phyloP scores from a whole-genome alignment of 208 protist genomes.

The Trypanosoma avium region DNA sequence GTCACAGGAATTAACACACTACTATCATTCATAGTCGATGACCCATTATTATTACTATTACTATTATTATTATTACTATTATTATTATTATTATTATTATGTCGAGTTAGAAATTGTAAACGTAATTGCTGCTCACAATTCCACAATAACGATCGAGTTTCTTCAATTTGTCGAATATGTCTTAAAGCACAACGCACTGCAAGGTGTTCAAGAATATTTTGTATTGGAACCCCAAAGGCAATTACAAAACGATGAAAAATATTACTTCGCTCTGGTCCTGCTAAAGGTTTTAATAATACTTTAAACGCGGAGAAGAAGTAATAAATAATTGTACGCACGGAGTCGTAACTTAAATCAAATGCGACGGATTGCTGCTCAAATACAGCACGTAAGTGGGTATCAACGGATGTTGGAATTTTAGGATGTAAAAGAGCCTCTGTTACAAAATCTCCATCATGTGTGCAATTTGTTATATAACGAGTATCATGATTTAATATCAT shows the following conservation, averaged over 20 bases:
- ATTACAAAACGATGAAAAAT: slow-evolving; percentile 65
- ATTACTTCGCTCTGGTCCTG: slow-evolving; percentile 62
- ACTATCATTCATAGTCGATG: too few relatives aligned
- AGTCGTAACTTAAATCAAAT: slow-evolving; percentile 72
- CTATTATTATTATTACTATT: too few relatives aligned
- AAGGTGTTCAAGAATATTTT: slow-evolving; percentile 66
- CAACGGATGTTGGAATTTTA: slow-evolving; percentile 40
- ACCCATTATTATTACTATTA: too few relatives aligned
- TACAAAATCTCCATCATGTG: slow-evolving; percentile 34
- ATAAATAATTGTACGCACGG: slow-evolving; percentile 69
- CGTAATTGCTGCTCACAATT: slow-evolving; percentile 31
- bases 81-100: too few relatives aligned
- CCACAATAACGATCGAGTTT: slow-evolving; percentile 50
- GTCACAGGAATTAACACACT: too few relatives aligned
- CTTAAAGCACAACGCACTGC: slow-evolving; percentile 74
- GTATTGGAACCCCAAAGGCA: slow-evolving; percentile 65
- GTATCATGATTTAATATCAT: too few relatives aligned
- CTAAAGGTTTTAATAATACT: slow-evolving; percentile 70
- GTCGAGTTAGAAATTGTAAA: neutral
- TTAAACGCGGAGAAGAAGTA: slow-evolving; percentile 81
- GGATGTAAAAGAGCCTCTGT: slow-evolving; percentile 46
- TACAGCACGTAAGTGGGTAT: slow-evolving; percentile 47
- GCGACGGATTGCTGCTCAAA: slow-evolving; percentile 67
- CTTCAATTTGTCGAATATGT: slow-evolving; percentile 64
- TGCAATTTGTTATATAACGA: neutral